phyloP scores from a whole-genome alignment of 139 green algal genomes.

The Chlorella vulgaris region DNA sequence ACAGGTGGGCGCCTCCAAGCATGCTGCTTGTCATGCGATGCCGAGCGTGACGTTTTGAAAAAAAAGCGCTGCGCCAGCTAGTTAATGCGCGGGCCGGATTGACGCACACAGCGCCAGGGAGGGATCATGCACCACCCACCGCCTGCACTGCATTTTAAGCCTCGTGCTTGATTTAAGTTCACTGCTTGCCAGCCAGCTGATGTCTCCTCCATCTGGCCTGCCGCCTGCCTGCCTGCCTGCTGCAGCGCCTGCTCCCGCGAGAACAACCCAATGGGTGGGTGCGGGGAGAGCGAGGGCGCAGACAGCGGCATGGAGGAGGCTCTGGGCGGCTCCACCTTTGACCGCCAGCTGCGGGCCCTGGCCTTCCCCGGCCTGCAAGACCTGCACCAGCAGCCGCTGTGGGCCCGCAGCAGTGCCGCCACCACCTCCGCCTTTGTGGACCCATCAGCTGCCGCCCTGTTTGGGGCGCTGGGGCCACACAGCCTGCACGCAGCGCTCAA shows the following conservation, averaged over 20 bases:
- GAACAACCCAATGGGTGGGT: background rate
- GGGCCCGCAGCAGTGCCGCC: background rate
- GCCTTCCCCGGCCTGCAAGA: background rate
- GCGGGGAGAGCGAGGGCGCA: background rate
- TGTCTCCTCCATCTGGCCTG: too few species aligned
- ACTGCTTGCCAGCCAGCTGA: too few species aligned
- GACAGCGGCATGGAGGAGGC: constrained; percentile 23
- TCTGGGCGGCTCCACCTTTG: constrained; percentile 15
- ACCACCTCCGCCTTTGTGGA: background rate
- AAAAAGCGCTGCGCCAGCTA: background rate
- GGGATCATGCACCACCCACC: too few species aligned
- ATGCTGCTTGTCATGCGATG: background rate
- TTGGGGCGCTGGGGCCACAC: background rate
- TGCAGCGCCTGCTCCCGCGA: constrained; percentile 47
- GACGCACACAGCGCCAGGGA: too few species aligned
- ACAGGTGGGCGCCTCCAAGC: constrained; percentile 25
- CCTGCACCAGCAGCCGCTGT: background rate
- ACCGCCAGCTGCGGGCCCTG: background rate
- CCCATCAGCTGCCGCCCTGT: background rate
- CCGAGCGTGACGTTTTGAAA: background rate
- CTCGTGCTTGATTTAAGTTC: too few species aligned
- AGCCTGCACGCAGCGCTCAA: background rate
- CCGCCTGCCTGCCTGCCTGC: background rate
- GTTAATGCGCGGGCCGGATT: too few species aligned
- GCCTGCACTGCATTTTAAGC: too few species aligned